These are phyloP conservation scores for Barnettozyma wickerhamii DNA, from an alignment of 805 yeast genomes.

Conservation along the genomic window DNA sequence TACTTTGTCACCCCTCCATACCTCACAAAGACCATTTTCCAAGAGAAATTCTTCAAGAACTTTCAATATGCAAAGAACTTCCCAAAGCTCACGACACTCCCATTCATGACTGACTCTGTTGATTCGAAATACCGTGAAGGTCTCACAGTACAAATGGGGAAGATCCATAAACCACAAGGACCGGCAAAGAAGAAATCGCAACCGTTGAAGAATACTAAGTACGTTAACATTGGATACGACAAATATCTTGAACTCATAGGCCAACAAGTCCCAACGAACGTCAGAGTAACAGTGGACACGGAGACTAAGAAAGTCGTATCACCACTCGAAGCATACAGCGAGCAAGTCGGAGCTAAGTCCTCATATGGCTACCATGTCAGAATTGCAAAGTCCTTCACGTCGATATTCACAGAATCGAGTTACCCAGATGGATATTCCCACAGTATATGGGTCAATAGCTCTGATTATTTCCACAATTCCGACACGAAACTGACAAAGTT, in stretches of 20 bases:
- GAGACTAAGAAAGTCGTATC: slow-evolving; percentile 60
- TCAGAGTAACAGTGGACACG: slow-evolving; percentile 76
- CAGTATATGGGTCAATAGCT: slow-evolving; percentile 61
- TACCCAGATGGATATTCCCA: slow-evolving; percentile 65
- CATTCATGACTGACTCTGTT: slow-evolving; percentile 53
- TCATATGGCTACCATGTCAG: slow-evolving; percentile 76
- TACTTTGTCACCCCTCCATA: slow-evolving; percentile 85
- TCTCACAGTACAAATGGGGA: slow-evolving; percentile 36
- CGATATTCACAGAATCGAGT: slow-evolving; percentile 67
- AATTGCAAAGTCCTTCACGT: slow-evolving; percentile 53
- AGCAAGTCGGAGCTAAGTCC: slow-evolving; percentile 51
- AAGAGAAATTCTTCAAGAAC: slow-evolving; percentile 38
- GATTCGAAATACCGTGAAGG: slow-evolving; percentile 60
- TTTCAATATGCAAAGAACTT: slow-evolving; percentile 61
- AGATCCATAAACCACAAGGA: slow-evolving; percentile 27
- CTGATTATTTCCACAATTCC: slow-evolving; percentile 49
- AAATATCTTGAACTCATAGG: slow-evolving; percentile 52
- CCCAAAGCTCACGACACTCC: slow-evolving; percentile 70
- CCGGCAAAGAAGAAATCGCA: slow-evolving; percentile 40
- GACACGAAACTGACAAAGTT: slow-evolving; percentile 21
- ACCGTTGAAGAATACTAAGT: slow-evolving; percentile 57
- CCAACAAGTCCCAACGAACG: slow-evolving; percentile 68
- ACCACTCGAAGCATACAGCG: slow-evolving; percentile 64
- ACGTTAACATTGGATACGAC: slow-evolving; percentile 69
- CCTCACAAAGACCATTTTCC: slow-evolving; percentile 60